phyloP scores from a whole-genome alignment of 805 yeast genomes.

The Pichia nanzhaoensis region DNA sequence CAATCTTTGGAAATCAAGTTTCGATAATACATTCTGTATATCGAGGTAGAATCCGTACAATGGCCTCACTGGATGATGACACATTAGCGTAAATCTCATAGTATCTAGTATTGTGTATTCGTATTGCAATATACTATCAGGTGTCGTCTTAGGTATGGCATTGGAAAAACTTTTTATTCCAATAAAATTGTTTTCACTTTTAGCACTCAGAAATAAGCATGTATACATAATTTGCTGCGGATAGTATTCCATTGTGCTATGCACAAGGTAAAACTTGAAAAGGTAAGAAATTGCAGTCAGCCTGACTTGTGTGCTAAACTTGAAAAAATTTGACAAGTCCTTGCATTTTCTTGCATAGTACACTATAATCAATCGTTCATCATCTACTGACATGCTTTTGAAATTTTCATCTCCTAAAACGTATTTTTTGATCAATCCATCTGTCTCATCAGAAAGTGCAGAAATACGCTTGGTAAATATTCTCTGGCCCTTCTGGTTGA shows the following conservation, averaged over 20 bases:
- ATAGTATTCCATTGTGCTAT: conserved; percentile 81
- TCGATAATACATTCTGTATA: conserved; percentile 56
- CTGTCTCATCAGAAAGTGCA: conserved; percentile 17
- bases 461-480: conserved; percentile 16
- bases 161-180: conserved; percentile 74
- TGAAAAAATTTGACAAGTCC: conserved; percentile 63
- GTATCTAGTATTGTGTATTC: conserved; percentile 75
- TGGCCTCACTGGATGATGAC: conserved; percentile 85
- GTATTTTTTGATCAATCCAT: conserved; percentile 15
- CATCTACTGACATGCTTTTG: conserved; percentile 52
- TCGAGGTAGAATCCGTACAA: conserved; percentile 94
- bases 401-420: conserved; percentile 18
- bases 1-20: conserved; percentile 47
- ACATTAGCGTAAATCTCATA: conserved; percentile 69
- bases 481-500: conserved; percentile 49
- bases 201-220: conserved; percentile 85
- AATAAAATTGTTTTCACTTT: conserved; percentile 85
- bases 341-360: conserved; percentile 69
- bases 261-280: conserved; percentile 68
- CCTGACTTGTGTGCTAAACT: conserved; percentile 81
- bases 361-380: conserved; percentile 60
- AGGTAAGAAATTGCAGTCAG: conserved; percentile 84
- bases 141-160: conserved; percentile 60
- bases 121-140: conserved; percentile 60
- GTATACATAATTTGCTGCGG: conserved; percentile 79